A percentile compares a stretch with the other conserved stretches of the same genome.
These are phyloP conservation scores for Poteriospumella lacustris DNA, from an alignment of 108 stramenopile species.

Conservation along the genomic window DNA sequence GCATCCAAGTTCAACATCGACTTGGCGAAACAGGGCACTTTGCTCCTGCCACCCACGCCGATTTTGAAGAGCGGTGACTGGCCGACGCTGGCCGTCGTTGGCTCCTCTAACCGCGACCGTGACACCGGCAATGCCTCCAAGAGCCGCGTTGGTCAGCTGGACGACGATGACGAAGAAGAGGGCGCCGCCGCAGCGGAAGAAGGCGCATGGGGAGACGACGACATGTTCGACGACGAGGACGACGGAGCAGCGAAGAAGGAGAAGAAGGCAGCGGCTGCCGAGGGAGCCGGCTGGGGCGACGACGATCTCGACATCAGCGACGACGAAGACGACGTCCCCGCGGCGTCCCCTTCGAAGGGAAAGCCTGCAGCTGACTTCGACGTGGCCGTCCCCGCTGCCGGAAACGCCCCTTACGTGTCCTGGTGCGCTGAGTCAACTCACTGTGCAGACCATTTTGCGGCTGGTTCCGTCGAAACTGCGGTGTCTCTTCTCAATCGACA, in stretches of 20 bases:
- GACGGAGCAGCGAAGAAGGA: not conserved
- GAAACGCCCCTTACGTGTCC: conserved; percentile 61
- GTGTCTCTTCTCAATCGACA: conserved; percentile 93
- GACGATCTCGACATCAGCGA: conserved; percentile 35
- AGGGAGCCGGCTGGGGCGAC: not conserved
- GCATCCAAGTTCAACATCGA: conserved; percentile 78
- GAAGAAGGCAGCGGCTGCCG: not conserved
- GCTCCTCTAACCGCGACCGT: conserved; percentile 31
- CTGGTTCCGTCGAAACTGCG: conserved; percentile 82
- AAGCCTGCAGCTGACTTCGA: conserved; percentile 50
- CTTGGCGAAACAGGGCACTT: conserved; percentile 38
- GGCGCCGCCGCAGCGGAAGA: conserved; percentile 9
- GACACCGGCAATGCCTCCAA: not conserved
- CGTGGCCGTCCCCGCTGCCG: conserved; percentile 74
- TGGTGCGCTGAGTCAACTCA: conserved; percentile 89
- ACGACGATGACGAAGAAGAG: conserved; percentile 4
- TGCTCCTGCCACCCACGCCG: conserved; percentile 90
- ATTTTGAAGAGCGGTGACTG: conserved; percentile 82
- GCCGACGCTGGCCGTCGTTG: conserved; percentile 74
- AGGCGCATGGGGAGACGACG: conserved; percentile 18
- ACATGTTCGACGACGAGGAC: conserved; percentile 22
- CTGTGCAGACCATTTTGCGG: conserved; percentile 94
- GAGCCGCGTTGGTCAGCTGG: not conserved
- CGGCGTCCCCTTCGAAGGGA: not conserved
- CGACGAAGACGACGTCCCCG: not conserved